phyloP scores from a whole-genome alignment of 2,329 filamentous ascomycete genomes.

The Fusarium foetens region DNA sequence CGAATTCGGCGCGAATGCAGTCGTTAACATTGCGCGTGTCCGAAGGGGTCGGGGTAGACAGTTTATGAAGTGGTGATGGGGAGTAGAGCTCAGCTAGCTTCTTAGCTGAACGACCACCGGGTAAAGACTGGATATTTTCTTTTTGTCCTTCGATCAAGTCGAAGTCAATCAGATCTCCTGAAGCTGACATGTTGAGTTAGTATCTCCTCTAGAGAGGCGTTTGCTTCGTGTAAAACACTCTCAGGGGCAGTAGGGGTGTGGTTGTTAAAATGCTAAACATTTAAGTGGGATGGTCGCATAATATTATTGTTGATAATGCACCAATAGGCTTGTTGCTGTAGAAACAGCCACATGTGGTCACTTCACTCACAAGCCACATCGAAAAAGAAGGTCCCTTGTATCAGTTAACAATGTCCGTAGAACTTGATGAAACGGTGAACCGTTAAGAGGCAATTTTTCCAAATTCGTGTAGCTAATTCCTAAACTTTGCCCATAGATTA shows the following conservation, averaged over 20 bases:
- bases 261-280: constrained; percentile 18
- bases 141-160: constrained; percentile 96
- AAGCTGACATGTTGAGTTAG: constrained; percentile 57
- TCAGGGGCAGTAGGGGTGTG: constrained; percentile 18
- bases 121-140: constrained; percentile 96
- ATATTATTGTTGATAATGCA: constrained; percentile 27
- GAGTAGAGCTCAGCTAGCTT: constrained; percentile 87
- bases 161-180: constrained; percentile 74
- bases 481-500: background rate
- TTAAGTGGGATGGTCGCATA: constrained; percentile 15
- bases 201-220: constrained; percentile 31
- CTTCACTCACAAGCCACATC: background rate
- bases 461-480: background rate
- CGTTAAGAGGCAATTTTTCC: too few species aligned
- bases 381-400: background rate
- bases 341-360: constrained; percentile 41
- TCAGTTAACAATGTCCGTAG: background rate
- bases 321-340: constrained; percentile 33
- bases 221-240: constrained; percentile 21
- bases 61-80: constrained; percentile 67
- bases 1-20: constrained; percentile 82
- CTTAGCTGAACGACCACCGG: constrained; percentile 86
- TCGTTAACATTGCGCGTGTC: constrained; percentile 83
- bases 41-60: constrained; percentile 72
- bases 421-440: background rate